Conservation (phyloP, 1,284 basidiomycete genomes). For the Stygiomarasmius scandens region DNA sequence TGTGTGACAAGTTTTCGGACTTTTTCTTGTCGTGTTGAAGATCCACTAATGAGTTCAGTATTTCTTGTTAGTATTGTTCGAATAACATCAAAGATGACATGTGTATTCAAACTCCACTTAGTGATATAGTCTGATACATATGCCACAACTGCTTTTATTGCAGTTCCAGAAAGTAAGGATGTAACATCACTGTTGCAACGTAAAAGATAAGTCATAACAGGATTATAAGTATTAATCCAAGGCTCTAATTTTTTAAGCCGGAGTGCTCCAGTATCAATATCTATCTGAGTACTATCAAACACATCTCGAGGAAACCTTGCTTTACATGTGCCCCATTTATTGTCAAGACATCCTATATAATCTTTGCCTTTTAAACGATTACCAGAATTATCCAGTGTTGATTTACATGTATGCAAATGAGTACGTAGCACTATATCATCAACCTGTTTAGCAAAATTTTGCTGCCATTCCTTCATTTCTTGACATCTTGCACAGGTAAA, state of each 20-base stretch:
- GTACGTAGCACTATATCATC: slow-evolving; percentile 20
- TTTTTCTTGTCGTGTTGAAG: slow-evolving; percentile 17
- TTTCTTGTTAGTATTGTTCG: slow-evolving; percentile 25
- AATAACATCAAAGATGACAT: slow-evolving; percentile 35
- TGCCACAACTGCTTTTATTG: slow-evolving; percentile 35
- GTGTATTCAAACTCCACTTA: slow-evolving; percentile 36
- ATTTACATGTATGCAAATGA: slow-evolving; percentile 18
- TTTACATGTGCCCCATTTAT: slow-evolving; percentile 26
- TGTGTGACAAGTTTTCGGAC: slow-evolving; percentile 29
- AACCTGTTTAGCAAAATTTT: slow-evolving; percentile 1
- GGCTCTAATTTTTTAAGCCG: slow-evolving; percentile 34
- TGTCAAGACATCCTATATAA: slow-evolving; percentile 10
- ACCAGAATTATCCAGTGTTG: neutral
- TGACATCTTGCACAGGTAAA: too few relatives aligned
- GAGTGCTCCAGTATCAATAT: slow-evolving; percentile 29
- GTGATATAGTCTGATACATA: slow-evolving; percentile 45
- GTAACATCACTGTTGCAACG: slow-evolving; percentile 39
- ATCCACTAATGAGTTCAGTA: slow-evolving; percentile 20
- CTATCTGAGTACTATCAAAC: slow-evolving; percentile 19
- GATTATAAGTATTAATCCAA: slow-evolving; percentile 34
- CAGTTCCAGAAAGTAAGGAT: slow-evolving; percentile 34
- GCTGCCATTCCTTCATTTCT: too few relatives aligned
- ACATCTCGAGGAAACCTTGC: slow-evolving; percentile 28
- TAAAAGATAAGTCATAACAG: slow-evolving; percentile 32
- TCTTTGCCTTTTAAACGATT: slow-evolving; percentile 4